These are phyloP conservation scores for Arbutus unedo DNA, from an alignment of 148 eudicot species.

Conservation along the genomic window DNA sequence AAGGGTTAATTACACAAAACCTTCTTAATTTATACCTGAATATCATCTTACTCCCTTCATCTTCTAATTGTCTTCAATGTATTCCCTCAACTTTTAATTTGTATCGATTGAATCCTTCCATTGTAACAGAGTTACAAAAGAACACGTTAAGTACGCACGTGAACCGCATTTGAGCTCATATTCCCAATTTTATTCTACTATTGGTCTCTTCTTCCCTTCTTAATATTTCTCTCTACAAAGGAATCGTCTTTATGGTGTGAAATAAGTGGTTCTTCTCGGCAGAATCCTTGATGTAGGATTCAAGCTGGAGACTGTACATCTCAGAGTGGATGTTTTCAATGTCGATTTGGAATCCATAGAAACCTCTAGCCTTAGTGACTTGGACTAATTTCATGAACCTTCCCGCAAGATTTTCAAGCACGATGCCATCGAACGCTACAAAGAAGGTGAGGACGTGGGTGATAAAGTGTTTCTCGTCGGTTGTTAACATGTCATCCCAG, in stretches of 20 bases:
- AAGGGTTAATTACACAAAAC: too few species aligned
- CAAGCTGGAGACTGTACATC: slow-evolving; percentile 44
- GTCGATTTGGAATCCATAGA: slow-evolving; percentile 63
- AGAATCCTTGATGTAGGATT: slow-evolving; percentile 20
- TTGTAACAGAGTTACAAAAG: too few species aligned
- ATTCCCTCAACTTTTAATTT: too few species aligned
- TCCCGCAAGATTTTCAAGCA: slow-evolving; percentile 47
- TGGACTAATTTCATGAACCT: slow-evolving; percentile 72
- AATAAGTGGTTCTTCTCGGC: slow-evolving; percentile 21
- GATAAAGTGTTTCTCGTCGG: slow-evolving; percentile 68
- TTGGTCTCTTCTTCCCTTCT: too few species aligned
- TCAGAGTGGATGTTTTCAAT: slow-evolving; percentile 66
- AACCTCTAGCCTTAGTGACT: slow-evolving; percentile 54
- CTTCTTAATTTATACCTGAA: too few species aligned
- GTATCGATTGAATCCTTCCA: too few species aligned
- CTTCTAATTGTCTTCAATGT: too few species aligned
- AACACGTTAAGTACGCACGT: too few species aligned
- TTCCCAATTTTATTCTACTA: too few species aligned
- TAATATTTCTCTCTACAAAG: not conserved
- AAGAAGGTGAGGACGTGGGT: slow-evolving; percentile 75
- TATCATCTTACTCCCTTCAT: too few species aligned
- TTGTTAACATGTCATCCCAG: slow-evolving; percentile 5
- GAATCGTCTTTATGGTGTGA: slow-evolving; percentile 22
- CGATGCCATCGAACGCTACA: slow-evolving; percentile 54
- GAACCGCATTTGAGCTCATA: too few species aligned